Evolutionary conservation across 2,329 filamentous ascomycete genomes (phyloP).

Genomic region (Aspergillus brasiliensis): DNA sequence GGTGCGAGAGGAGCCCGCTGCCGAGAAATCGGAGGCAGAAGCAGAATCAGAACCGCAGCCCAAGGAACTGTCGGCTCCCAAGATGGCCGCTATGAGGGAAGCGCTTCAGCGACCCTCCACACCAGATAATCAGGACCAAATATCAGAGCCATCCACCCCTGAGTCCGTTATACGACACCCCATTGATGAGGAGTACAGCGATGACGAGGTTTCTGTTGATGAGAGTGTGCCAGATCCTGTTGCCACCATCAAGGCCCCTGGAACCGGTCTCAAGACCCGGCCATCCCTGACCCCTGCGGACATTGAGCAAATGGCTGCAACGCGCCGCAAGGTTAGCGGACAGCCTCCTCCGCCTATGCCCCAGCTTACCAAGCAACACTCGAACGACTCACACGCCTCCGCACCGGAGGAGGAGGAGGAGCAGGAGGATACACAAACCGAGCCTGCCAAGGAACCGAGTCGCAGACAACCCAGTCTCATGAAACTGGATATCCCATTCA

Average conservation of each 20-base stretch:
- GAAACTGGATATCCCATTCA: slow-evolving; percentile 78
- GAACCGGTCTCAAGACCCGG: slow-evolving; percentile 84
- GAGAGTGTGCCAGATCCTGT: slow-evolving; percentile 76
- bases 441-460: slow-evolving; percentile 18
- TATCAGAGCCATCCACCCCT: slow-evolving; percentile 70
- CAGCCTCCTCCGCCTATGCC: slow-evolving; percentile 56
- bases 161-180: slow-evolving; percentile 88
- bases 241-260: slow-evolving; percentile 86
- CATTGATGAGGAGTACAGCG: slow-evolving; percentile 50
- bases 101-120: slow-evolving; percentile 45
- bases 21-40: slow-evolving; percentile 32
- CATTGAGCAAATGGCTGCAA: slow-evolving; percentile 79
- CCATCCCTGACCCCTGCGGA: slow-evolving; percentile 87
- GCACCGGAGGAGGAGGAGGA: too few relatives aligned
- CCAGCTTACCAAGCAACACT: slow-evolving; percentile 25
- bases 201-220: slow-evolving; percentile 39
- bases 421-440: slow-evolving; percentile 30
- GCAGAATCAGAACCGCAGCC: slow-evolving; percentile 33
- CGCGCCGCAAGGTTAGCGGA: slow-evolving; percentile 80
- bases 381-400: slow-evolving; percentile 21
- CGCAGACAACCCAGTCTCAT: slow-evolving; percentile 73
- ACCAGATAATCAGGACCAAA: slow-evolving; percentile 59
- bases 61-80: slow-evolving; percentile 52
- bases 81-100: slow-evolving; percentile 40
- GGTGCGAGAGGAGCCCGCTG: slow-evolving; percentile 34